Percentiles rank a stretch among this genome's conserved stretches.
Evolutionary conservation across 257 asterid genomes (phyloP).

Genomic region (Solanum etuberosum): DNA sequence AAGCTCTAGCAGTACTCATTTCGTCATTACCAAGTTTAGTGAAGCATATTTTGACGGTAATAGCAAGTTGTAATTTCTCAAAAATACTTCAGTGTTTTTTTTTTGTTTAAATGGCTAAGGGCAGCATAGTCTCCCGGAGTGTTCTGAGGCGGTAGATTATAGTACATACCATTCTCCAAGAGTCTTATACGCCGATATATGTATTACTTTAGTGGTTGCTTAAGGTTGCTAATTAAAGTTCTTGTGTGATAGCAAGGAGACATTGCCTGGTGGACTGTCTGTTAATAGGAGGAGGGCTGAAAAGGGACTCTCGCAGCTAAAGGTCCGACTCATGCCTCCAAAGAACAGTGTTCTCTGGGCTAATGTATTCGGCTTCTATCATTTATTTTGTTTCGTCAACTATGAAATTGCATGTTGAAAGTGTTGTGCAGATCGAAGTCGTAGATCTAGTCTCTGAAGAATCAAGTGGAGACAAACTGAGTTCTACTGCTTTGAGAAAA

Average conservation of each 20-base stretch:
- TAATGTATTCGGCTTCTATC: background rate
- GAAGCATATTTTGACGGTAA: background rate
- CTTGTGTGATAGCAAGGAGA: constrained; percentile 64
- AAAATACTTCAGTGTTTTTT: background rate
- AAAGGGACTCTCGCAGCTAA: constrained; percentile 57
- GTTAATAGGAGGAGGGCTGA: constrained; percentile 82
- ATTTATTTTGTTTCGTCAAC: background rate
- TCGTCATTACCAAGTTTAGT: background rate
- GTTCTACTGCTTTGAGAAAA: constrained; percentile 67
- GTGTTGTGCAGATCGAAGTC: constrained; percentile 58
- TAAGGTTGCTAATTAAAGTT: constrained; percentile 6
- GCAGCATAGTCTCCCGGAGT: too few relatives aligned
- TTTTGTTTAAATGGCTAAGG: background rate
- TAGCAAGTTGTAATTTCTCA: background rate
- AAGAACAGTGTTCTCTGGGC: background rate
- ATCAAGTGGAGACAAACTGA: constrained; percentile 54
- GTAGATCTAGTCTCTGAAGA: constrained; percentile 71
- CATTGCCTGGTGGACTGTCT: constrained; percentile 68
- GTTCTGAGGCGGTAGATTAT: too few relatives aligned
- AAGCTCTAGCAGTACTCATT: background rate
- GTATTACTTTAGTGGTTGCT: background rate
- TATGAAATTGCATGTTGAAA: background rate
- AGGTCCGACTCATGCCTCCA: constrained; percentile 22
- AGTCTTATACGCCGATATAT: too few relatives aligned
- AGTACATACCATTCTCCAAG: too few relatives aligned